Percentiles rank a stretch among this genome's conserved stretches.
These are phyloP conservation scores for Oidiodendron maius DNA, from an alignment of 495 filamentous ascomycete species.

Conservation along the genomic window DNA sequence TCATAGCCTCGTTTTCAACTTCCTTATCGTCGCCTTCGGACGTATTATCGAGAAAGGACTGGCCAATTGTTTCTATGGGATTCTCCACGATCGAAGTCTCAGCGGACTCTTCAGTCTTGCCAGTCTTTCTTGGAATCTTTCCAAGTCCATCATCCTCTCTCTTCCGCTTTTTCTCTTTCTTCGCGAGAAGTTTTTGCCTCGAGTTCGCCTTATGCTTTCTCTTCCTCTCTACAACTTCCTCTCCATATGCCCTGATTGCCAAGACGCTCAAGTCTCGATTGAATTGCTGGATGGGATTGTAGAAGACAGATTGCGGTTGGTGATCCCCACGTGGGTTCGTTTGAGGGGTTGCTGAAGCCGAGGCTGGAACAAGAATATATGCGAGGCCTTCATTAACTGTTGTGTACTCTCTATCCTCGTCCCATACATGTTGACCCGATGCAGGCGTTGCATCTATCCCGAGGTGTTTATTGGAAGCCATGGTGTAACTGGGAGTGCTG, in stretches of 20 bases:
- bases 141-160: slow-evolving; percentile 10
- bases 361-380: slow-evolving; percentile 53
- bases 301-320: slow-evolving; percentile 76
- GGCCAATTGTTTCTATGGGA: no score
- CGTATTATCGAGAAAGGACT: no score
- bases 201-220: slow-evolving; percentile 27
- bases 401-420: slow-evolving; percentile 50
- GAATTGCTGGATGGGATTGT: slow-evolving; percentile 98
- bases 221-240: slow-evolving; percentile 54
- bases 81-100: background rate
- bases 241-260: slow-evolving; percentile 77
- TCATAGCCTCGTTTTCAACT: no score
- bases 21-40: no score
- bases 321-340: slow-evolving; percentile 41
- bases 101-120: slow-evolving; percentile 14
- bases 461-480: slow-evolving; percentile 6
- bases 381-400: slow-evolving; percentile 66
- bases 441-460: slow-evolving; percentile 19
- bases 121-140: slow-evolving; percentile 14
- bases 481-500: background rate
- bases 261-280: slow-evolving; percentile 93
- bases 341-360: slow-evolving; percentile 39
- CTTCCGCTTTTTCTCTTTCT: slow-evolving; percentile 41
- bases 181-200: slow-evolving; percentile 28
- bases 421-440: slow-evolving; percentile 19